Conservation (phyloP, 257 asterid genomes). For the Solanum boliviense region DNA sequence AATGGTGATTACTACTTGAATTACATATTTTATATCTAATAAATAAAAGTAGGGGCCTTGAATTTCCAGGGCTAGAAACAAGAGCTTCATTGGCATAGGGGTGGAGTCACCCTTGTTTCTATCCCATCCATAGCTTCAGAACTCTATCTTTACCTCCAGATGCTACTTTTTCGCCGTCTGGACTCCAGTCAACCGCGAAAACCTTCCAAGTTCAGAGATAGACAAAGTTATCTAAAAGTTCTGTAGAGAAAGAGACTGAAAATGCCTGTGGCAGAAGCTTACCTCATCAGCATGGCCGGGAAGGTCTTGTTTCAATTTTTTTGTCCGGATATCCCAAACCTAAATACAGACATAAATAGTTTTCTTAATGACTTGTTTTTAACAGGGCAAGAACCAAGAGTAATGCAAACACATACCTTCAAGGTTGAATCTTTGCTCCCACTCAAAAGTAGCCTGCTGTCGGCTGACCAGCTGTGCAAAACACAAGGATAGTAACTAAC, state of each 20-base stretch:
- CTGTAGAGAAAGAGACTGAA: not conserved
- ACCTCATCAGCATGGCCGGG: constrained; percentile 99
- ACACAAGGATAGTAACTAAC: constrained; percentile 5
- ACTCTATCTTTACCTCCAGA: constrained; percentile 90
- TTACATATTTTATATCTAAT: not conserved
- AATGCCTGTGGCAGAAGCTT: not conserved
- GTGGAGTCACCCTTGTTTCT: not conserved
- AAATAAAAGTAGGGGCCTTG: not conserved
- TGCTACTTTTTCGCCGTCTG: constrained; percentile 97
- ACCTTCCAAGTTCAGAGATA: constrained; percentile 32
- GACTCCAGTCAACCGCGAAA: constrained; percentile 97
- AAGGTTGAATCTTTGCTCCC: constrained; percentile 98
- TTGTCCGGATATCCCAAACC: constrained; percentile 91
- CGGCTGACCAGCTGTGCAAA: constrained; percentile 90
- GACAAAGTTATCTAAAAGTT: not conserved
- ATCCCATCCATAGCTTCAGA: constrained; percentile 95
- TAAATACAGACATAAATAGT: not conserved
- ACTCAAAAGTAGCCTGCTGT: constrained; percentile 84
- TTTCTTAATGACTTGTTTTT: not conserved
- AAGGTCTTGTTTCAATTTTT: constrained; percentile 89
- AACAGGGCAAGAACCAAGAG: not conserved
- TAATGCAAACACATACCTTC: constrained; percentile 38
- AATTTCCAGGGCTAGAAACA: not conserved
- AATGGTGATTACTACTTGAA: not conserved
- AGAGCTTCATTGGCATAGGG: not conserved